Conservation (phyloP, 306 rosid species). For the Rosa chinensis region DNA sequence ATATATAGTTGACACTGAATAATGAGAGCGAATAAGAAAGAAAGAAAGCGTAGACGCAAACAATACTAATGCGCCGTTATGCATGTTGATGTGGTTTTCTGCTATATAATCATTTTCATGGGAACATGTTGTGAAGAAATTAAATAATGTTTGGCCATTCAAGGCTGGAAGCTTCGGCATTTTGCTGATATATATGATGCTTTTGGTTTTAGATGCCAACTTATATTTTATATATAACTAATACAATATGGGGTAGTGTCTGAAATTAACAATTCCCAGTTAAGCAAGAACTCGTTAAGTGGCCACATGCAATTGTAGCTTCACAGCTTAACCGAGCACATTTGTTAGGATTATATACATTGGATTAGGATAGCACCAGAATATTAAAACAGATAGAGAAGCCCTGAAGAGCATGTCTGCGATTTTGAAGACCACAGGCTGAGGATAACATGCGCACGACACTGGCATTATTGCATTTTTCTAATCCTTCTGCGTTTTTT, state of each 20-base stretch:
- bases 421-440: not conserved
- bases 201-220: conserved; percentile 49
- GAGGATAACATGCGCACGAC: conserved; percentile 14
- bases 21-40: not conserved
- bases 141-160: conserved; percentile 24
- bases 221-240: conserved; percentile 12
- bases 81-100: conserved; percentile 6
- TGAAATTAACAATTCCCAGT: conserved; percentile 32
- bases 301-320: conserved; percentile 56
- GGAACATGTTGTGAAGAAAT: conserved; percentile 55
- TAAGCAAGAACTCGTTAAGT: conserved; percentile 36
- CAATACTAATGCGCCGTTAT: conserved; percentile 29
- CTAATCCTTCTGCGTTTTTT: not conserved
- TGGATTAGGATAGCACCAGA: conserved; percentile 16
- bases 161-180: conserved; percentile 44
- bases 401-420: conserved; percentile 12
- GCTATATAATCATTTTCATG: conserved; percentile 19
- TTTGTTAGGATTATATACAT: conserved; percentile 30
- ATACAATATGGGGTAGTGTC: conserved; percentile 31
- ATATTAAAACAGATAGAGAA: not conserved
- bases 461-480: not conserved
- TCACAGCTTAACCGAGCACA: conserved; percentile 28
- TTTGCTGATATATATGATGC: conserved; percentile 32
- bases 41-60: conserved; percentile 8
- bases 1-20: conserved; percentile 18